Base-by-base conservation (phyloP, 495 filamentous ascomycete genomes). In the Penicillium taxi region DNA sequence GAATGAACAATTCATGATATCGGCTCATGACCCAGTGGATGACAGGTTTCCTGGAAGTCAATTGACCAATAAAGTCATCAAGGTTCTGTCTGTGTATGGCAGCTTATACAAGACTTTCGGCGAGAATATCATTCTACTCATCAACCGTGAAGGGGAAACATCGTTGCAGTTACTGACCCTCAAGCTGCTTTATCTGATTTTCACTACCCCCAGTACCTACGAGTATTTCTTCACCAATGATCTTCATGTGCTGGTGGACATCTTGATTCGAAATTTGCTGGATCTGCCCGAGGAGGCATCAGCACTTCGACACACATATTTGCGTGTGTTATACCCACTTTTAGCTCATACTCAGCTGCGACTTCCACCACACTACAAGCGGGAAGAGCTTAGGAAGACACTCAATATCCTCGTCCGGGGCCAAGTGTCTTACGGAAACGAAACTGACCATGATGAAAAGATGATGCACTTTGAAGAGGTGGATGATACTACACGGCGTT, bases 211-310 rank as follows among this genome's bases (percentile, higher is more conserved):
- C 3, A 75, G 82, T 18, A 98, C 93, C 1, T 82, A 88, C 58
- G 91, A 98, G 58, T 98, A 96, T 59, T 98, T 98, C 59, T 98
- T 95, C 53, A 94, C 86, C 13, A 98, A 98, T 57, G 91, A 98
- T 52, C 72, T 98, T 6, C 84, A 85, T 26, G 91, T 98, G 9
- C 75, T 98, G 9, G 75, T 96, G 26, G 91, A 98, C 51, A 90
- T 98, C 50, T 84, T 96, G 35, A 86, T 98, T 38, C 87, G 91
- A 23, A 98, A 98, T 47, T 70, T 98, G 9, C 76, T 96, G 24
- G 91, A 98, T 55, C 72, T 98, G 4, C 89, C 90, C 0, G 79
- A 82, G 39, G 85, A 89, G 45, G 72, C 85, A 35, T 70, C 74
- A 34, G 74, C 86, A 6, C 66, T 98, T 29, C 77, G 91, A 19